Conservation (phyloP, 805 yeast genomes). For the Teunomyces funiuensis region DNA sequence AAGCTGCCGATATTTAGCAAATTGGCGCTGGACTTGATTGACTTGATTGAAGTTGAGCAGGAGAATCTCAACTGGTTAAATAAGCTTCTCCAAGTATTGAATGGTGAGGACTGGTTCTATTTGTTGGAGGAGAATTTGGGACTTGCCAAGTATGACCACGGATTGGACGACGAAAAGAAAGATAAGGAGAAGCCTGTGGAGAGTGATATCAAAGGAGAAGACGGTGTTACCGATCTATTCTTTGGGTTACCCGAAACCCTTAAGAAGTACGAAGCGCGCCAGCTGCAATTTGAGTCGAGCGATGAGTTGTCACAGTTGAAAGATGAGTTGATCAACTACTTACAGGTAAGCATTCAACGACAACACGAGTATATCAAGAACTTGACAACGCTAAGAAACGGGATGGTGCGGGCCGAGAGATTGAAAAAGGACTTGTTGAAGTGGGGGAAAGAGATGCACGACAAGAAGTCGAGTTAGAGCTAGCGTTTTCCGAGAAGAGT, state of each 20-base stretch:
- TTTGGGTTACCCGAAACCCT: slow-evolving; percentile 57
- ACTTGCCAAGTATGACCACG: slow-evolving; percentile 70
- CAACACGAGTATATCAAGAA: slow-evolving; percentile 83
- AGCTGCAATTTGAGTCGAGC: slow-evolving; percentile 20
- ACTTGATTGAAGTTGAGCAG: slow-evolving; percentile 80
- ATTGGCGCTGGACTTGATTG: slow-evolving; percentile 72
- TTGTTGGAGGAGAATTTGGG: slow-evolving; percentile 63
- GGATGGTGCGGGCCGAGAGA: slow-evolving; percentile 75
- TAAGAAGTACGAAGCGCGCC: slow-evolving; percentile 29
- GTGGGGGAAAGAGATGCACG: slow-evolving; percentile 88
- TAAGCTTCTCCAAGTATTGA: slow-evolving; percentile 69
- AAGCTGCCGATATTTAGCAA: slow-evolving; percentile 48
- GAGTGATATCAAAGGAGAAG: slow-evolving; percentile 45
- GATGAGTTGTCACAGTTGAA: slow-evolving; percentile 58
- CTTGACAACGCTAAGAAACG: slow-evolving; percentile 68
- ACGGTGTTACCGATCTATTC: slow-evolving; percentile 50
- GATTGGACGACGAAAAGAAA: slow-evolving; percentile 32
- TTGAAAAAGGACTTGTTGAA: slow-evolving; percentile 64
- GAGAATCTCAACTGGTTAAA: slow-evolving; percentile 68
- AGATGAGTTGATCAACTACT: slow-evolving; percentile 43
- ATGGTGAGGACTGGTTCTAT: slow-evolving; percentile 83
- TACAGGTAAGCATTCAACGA: slow-evolving; percentile 46
- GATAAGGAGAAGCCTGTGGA: slow-evolving; percentile 11
- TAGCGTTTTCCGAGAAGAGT: neutral
- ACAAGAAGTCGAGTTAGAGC: slow-evolving; percentile 18